Conservation (phyloP, 1,284 basidiomycete species). For the Cutaneotrichosporon mucoides region DNA sequence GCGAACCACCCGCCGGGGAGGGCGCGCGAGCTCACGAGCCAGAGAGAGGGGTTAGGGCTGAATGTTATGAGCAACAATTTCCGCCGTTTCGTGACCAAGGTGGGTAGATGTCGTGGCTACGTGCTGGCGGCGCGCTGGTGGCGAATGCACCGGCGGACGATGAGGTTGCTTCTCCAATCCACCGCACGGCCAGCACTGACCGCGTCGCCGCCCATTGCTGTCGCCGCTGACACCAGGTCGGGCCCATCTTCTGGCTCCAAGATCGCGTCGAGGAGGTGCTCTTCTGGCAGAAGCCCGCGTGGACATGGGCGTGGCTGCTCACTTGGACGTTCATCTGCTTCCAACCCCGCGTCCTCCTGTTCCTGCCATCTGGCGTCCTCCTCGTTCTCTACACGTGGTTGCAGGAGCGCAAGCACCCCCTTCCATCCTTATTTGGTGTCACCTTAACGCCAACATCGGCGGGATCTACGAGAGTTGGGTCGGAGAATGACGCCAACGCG, state of each 20-base stretch:
- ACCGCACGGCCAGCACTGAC: no score
- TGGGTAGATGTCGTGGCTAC: no score
- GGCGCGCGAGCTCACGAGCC: slow-evolving; percentile 36
- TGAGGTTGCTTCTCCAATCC: no score
- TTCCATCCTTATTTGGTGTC: slow-evolving; percentile 38
- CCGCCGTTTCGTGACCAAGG: slow-evolving; percentile 45
- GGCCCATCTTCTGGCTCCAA: slow-evolving; percentile 48
- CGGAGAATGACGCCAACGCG: not conserved
- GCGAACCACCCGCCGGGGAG: slow-evolving; percentile 5
- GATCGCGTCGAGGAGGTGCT: slow-evolving; percentile 49
- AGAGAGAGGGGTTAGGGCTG: slow-evolving; percentile 41
- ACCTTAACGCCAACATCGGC: slow-evolving; percentile 5
- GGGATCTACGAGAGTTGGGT: slow-evolving; percentile 6
- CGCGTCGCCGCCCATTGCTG: no score
- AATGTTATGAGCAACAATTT: slow-evolving; percentile 47
- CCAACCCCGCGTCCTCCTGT: slow-evolving; percentile 43
- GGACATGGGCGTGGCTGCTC: slow-evolving; percentile 47
- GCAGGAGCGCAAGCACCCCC: slow-evolving; percentile 34
- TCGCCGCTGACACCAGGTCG: slow-evolving; percentile 29
- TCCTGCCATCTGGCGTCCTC: slow-evolving; percentile 38
- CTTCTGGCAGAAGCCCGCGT: slow-evolving; percentile 48
- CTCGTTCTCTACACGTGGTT: slow-evolving; percentile 41
- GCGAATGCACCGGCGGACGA: no score
- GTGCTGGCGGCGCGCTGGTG: no score
- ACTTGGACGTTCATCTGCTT: slow-evolving; percentile 49